phyloP scores from a whole-genome alignment of 2,329 filamentous ascomycete genomes.

The Apiospora kogelbergensis region DNA sequence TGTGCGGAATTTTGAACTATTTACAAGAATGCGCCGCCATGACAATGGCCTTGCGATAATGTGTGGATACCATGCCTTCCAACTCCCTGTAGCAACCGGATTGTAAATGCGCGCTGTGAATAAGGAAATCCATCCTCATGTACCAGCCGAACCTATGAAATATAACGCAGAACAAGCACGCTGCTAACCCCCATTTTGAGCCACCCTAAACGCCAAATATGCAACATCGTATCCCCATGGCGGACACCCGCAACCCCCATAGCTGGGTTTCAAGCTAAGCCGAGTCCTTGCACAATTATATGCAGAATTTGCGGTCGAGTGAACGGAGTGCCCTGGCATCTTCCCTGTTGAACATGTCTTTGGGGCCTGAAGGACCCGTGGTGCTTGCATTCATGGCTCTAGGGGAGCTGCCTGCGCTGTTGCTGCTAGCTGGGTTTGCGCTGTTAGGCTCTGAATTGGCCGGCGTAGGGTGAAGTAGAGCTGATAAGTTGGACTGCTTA shows the following conservation, averaged over 20 bases:
- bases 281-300: constrained; percentile 20
- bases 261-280: background rate
- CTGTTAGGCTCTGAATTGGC: constrained; percentile 46
- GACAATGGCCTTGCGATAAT: background rate
- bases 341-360: constrained; percentile 42
- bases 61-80: background rate
- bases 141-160: background rate
- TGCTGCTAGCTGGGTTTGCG: constrained; percentile 40
- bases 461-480: constrained; percentile 49
- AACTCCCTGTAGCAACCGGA: background rate
- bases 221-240: constrained; percentile 9
- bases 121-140: background rate
- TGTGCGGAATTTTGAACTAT: constrained; percentile 8
- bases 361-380: constrained; percentile 23
- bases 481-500: constrained; percentile 48
- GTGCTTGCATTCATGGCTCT: constrained; percentile 34
- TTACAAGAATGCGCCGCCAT: constrained; percentile 7
- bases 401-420: constrained; percentile 50
- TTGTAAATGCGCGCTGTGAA: constrained; percentile 6
- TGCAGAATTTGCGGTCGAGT: constrained; percentile 59
- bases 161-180: background rate
- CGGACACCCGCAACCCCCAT: background rate
- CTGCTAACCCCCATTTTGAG: constrained; percentile 11
- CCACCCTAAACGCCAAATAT: constrained; percentile 24
- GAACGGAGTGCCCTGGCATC: constrained; percentile 66